Percentiles rank a stretch among this genome's conserved stretches.
These are phyloP conservation scores for Colletotrichum simmondsii DNA, from an alignment of 2,329 filamentous ascomycete genomes.

Conservation along the genomic window DNA sequence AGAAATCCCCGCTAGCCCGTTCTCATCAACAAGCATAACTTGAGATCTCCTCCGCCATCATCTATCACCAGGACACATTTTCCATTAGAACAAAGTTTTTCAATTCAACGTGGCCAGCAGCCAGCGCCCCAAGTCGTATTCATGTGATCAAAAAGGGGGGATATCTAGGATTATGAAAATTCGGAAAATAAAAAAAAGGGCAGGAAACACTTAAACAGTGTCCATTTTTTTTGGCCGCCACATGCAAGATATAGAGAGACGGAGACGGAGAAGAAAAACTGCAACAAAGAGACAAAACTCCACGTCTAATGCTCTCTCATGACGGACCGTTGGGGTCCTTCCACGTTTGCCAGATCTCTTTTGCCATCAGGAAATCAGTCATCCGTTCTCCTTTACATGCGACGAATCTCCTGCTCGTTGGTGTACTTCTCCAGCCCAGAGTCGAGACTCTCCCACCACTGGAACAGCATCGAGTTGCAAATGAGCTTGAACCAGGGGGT, in stretches of 20 bases:
- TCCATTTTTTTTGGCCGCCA: neutral
- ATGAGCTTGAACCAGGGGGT: slow-evolving; percentile 99
- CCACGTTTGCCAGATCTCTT: neutral
- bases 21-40: neutral
- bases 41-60: too few relatives aligned
- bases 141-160: slow-evolving; percentile 8
- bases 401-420: slow-evolving; percentile 86
- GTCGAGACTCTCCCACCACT: slow-evolving; percentile 94
- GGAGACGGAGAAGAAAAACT: neutral
- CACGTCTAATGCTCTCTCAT: neutral
- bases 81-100: neutral
- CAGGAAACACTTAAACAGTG: neutral
- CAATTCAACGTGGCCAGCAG: neutral
- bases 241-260: neutral
- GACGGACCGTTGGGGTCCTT: neutral
- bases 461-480: slow-evolving; percentile 95
- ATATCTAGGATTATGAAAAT: slow-evolving; percentile 12
- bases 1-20: too few relatives aligned
- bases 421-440: slow-evolving; percentile 84
- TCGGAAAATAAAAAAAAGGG: neutral
- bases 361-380: neutral
- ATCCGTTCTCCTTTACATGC: slow-evolving; percentile 67
- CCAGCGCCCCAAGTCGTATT: slow-evolving; percentile 8
- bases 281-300: neutral
- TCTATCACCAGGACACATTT: neutral